Evolutionary conservation across 805 yeast genomes (phyloP).

Genomic region (Hyphopichia homilentoma): DNA sequence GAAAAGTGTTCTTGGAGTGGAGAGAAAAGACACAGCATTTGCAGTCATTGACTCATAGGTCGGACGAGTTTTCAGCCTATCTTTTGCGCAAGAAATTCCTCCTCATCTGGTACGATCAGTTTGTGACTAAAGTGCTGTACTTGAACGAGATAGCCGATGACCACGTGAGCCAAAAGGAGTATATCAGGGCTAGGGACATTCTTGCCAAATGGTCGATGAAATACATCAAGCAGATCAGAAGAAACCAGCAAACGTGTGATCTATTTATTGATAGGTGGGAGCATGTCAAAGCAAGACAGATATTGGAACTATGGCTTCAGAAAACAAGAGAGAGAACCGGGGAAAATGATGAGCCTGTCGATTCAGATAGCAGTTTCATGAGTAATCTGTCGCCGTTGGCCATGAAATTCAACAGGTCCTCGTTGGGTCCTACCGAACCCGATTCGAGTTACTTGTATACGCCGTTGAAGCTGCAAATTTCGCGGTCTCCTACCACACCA

Average conservation of each 20-base stretch:
- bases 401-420: slow-evolving; percentile 9
- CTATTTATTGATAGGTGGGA: slow-evolving; percentile 32
- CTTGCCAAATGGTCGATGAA: slow-evolving; percentile 36
- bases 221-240: slow-evolving; percentile 24
- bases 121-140: slow-evolving; percentile 16
- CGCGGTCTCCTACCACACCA: slow-evolving; percentile 3
- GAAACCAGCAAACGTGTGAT: slow-evolving; percentile 34
- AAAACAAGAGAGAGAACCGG: slow-evolving; percentile 14
- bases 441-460: slow-evolving; percentile 26
- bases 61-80: slow-evolving; percentile 14
- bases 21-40: not conserved
- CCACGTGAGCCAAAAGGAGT: slow-evolving; percentile 23
- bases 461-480: slow-evolving; percentile 27
- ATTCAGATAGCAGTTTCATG: slow-evolving; percentile 17
- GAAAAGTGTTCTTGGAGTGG: slow-evolving; percentile 13
- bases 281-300: slow-evolving; percentile 17
- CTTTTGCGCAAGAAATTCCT: slow-evolving; percentile 23
- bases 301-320: slow-evolving; percentile 37
- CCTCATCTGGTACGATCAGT: slow-evolving; percentile 33
- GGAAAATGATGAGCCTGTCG: slow-evolving; percentile 8
- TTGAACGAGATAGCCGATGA: slow-evolving; percentile 30
- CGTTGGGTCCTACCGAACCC: not conserved
- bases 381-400: slow-evolving; percentile 34
- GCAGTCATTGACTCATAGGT: slow-evolving; percentile 6
- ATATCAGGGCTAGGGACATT: slow-evolving; percentile 18